Base-by-base conservation (phyloP, 2,329 filamentous ascomycete species). In the Ceratocystis destructans region DNA sequence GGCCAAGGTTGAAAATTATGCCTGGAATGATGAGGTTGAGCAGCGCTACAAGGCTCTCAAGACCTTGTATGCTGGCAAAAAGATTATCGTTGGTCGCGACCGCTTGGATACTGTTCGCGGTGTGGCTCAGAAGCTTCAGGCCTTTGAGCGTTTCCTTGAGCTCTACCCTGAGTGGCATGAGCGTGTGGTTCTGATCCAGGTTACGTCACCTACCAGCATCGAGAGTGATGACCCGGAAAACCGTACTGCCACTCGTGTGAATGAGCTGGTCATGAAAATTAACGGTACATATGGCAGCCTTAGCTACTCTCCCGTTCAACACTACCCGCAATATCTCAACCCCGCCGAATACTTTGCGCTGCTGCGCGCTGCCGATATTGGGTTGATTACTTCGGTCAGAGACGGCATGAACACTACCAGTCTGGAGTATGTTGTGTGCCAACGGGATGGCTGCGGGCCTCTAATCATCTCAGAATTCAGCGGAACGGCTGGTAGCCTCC, bases 371-470 rank as follows among this genome's bases (percentile, higher is more conserved):
- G 92, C 89, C 44, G 91, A 97, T 74, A 89, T 96, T 70, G 93
- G 91, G 3, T 80, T 97, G 63, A 96, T 97, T 75, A 96, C 94
- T 5, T 96, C 90, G 71, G 92, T 97, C 25, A 86, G 93, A 68
- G 94, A 97, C 74, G 93, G 93, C 67, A 96, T 97, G 92, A 97
- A 96, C 78, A 96, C 93, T 0, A 96, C 92, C 22, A 95, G 90
- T 74, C 79, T 97, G 71, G 94, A 97, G 76, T 97, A 96, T 74
- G 86, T 97, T 67, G 83, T 96, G 67, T 96, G 90, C 75, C 93
- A 97, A 76, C 88, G 90, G 72, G 87, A 94, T 69, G 87, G 86
- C 66, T 86, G 92, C 71, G 89, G 92, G 0, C 93, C 92, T 1
- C 79, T 97, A 61, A 96, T 97, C 70, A 83, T 97, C 28, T 97